Conservation (phyloP, 495 filamentous ascomycete species). For the Penicillium lividum region DNA sequence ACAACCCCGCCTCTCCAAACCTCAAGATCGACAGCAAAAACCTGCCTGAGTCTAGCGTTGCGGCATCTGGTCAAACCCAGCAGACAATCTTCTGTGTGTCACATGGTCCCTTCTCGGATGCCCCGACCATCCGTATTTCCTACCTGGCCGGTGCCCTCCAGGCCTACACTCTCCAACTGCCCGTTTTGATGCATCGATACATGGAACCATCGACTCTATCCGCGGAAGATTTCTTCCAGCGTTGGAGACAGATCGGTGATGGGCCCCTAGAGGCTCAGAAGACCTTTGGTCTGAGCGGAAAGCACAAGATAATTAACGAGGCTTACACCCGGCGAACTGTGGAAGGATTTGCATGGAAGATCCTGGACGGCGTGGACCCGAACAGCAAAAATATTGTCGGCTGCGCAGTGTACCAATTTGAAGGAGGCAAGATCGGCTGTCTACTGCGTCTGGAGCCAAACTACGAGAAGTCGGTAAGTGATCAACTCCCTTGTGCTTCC, state of each 20-base stretch:
- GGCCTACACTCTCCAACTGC: conserved; percentile 87
- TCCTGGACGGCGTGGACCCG: conserved; percentile 82
- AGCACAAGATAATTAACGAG: conserved; percentile 51
- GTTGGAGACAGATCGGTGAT: conserved; percentile 97
- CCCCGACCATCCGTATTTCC: conserved; percentile 89
- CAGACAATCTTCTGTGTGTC: conserved; percentile 94
- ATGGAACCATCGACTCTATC: conserved; percentile 86
- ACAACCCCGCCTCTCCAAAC: conserved; percentile 70
- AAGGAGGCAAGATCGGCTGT: conserved; percentile 89
- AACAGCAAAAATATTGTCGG: conserved; percentile 92
- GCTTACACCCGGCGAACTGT: conserved; percentile 65
- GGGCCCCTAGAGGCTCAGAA: conserved; percentile 80
- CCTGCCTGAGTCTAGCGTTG: conserved; percentile 81
- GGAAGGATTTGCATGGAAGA: conserved; percentile 83
- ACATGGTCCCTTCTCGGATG: conserved; percentile 75
- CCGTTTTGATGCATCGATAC: conserved; percentile 88
- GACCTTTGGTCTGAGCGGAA: conserved; percentile 67
- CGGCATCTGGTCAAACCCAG: conserved; percentile 75
- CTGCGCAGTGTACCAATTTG: conserved; percentile 84
- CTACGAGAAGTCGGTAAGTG: conserved; percentile 75
- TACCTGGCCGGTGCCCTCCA: conserved; percentile 94
- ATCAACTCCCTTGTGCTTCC: not conserved
- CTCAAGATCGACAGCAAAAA: conserved; percentile 82
- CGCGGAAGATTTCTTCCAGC: conserved; percentile 94
- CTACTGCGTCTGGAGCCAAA: conserved; percentile 94